Percentiles rank a stretch among this genome's conserved stretches.
Conservation (phyloP, 2,329 filamentous ascomycete species). For the Zymoseptoria pseudotritici region DNA sequence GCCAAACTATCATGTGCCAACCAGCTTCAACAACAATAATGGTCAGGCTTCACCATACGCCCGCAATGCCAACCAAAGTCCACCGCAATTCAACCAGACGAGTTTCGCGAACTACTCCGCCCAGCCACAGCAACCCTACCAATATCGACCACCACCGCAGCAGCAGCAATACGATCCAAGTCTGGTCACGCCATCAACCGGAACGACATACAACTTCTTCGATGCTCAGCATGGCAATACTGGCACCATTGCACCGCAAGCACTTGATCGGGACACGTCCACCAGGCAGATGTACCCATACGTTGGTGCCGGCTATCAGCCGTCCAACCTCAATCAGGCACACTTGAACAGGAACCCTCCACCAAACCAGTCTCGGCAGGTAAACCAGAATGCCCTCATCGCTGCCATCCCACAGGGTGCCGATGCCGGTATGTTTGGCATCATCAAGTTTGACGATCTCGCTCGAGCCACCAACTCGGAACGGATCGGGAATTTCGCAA, state of each 20-base stretch:
- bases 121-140: constrained; percentile 10
- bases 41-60: constrained; percentile 18
- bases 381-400: constrained; percentile 22
- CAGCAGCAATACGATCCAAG: constrained; percentile 21
- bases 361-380: constrained; percentile 7
- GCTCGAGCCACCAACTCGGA: constrained; percentile 38
- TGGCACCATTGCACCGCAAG: constrained; percentile 27
- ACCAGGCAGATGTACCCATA: constrained; percentile 9
- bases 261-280: constrained; percentile 19
- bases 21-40: constrained; percentile 16
- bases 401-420: constrained; percentile 23
- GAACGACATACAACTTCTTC: constrained; percentile 17
- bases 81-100: constrained; percentile 20
- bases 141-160: constrained; percentile 5
- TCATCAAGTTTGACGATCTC: constrained; percentile 36
- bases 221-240: constrained; percentile 6
- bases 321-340: constrained; percentile 7
- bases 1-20: constrained; percentile 21
- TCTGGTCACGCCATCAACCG: constrained; percentile 5
- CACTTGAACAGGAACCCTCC: constrained; percentile 1
- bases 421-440: constrained; percentile 32
- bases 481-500: constrained; percentile 38
- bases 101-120: constrained; percentile 16
- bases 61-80: constrained; percentile 22
- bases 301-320: constrained; percentile 4